Evolutionary conservation across 768 basidiomycete genomes (phyloP), one percentile per base, ranked within the genome.

Genomic region (Auricularia sp.): DNA sequence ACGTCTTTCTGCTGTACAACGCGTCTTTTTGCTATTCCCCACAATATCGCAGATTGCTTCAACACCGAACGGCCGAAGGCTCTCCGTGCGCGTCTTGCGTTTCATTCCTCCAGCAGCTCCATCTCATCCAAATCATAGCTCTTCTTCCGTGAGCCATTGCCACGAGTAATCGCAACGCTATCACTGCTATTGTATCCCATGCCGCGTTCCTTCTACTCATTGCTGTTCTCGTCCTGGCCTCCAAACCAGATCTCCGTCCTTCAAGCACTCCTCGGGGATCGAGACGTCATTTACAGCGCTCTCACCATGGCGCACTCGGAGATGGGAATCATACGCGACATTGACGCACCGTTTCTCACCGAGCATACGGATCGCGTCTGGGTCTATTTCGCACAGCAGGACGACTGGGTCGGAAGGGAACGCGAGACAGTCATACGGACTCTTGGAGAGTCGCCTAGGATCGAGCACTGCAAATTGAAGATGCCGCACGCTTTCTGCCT

Each of bases 401-500:
- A 91, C 70, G 81, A 81, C 56, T 91, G 89, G 89, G 86, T 92
- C 47, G 86, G 86, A 7, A 74, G 78, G 61, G 79, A 88, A 63
- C 81, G 78, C 65, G 73, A 78, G 18, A 65, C 68, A 5, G 74
- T 89, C 16, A 67, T 86, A 42, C 70, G 68, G 3, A 73, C 71
- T 3, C 74, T 86, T 63, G 73, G 77, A 24, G 73, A 75, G 29
- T 71, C 71, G 54, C 70, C 67, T 37, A 78, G 71, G 66, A 74
- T 84, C 36, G 78, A 80, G 33, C 78, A 81, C 68, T 83, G 78
- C 3, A 73, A 73, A 4, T 70, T 75, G 5, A 79, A 78, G 37
- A 78, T 89, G 44, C 87, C 86, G 2, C 90, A 91, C 71, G 84
- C 85, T 16, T 91, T 90, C 71, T 89, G 85, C 71, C 83, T 92